Conservation (phyloP, 73 alveolate genomes). For the Stentor roeselii region DNA sequence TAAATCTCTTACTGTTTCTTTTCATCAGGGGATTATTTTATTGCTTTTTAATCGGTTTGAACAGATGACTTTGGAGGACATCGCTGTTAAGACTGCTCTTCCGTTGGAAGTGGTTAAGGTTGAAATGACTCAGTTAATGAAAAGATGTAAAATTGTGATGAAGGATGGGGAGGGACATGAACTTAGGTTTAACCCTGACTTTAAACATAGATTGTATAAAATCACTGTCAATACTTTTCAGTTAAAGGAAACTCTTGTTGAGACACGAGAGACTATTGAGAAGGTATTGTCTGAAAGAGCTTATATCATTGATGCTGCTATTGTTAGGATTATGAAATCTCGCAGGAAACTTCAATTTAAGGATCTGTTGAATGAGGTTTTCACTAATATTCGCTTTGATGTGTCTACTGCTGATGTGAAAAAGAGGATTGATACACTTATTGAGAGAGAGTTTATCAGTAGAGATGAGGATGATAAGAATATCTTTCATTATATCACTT, state of each 20-base stretch:
- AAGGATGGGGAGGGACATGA: constrained; percentile 33
- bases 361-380: constrained; percentile 38
- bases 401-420: constrained; percentile 40
- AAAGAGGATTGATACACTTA: constrained; percentile 47
- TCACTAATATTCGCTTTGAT: constrained; percentile 40
- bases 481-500: constrained; percentile 28
- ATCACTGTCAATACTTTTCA: constrained; percentile 41
- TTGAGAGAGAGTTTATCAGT: constrained; percentile 53
- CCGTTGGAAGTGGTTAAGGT: constrained; percentile 34
- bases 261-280: constrained; percentile 49
- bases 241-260: constrained; percentile 53
- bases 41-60: constrained; percentile 29
- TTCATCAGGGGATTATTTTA: constrained; percentile 33
- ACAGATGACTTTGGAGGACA: constrained; percentile 5
- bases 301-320: constrained; percentile 57
- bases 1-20: constrained; percentile 30
- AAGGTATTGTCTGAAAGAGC: constrained; percentile 57
- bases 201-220: constrained; percentile 44
- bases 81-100: constrained; percentile 31
- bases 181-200: constrained; percentile 36
- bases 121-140: constrained; percentile 32
- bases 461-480: constrained; percentile 34
- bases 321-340: constrained; percentile 61
- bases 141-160: constrained; percentile 34
- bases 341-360: constrained; percentile 40